phyloP scores from a whole-genome alignment of 2,329 filamentous ascomycete genomes.

The Monosporascus sp. region DNA sequence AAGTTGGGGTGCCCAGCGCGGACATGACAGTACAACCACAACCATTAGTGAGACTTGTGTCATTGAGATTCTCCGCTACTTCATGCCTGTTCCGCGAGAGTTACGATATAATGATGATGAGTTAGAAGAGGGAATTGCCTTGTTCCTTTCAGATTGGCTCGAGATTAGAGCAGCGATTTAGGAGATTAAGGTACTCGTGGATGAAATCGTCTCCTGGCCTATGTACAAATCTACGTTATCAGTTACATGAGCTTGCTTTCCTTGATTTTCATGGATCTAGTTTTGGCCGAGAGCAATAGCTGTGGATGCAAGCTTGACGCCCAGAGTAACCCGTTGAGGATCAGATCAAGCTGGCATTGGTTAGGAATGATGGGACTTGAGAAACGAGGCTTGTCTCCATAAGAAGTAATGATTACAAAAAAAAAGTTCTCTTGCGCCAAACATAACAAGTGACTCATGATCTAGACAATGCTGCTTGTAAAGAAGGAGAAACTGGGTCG shows the following conservation, averaged over 20 bases:
- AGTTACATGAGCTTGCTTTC: neutral
- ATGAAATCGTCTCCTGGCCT: neutral
- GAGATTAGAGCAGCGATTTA: neutral
- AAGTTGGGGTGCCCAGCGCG: neutral
- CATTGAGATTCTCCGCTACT: neutral
- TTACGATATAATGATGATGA: slow-evolving; percentile 26
- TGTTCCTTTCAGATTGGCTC: neutral
- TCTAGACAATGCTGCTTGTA: too few relatives aligned
- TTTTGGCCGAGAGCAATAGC: neutral
- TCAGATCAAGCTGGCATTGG: too few relatives aligned
- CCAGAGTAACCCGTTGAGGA: neutral
- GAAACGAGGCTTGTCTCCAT: neutral
- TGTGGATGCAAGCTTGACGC: neutral
- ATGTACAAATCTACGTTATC: neutral
- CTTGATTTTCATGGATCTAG: neutral
- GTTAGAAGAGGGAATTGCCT: slow-evolving; percentile 3
- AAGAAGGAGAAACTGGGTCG: too few relatives aligned
- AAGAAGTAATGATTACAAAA: neutral
- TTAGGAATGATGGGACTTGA: neutral
- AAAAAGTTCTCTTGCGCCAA: too few relatives aligned
- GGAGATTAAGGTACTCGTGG: neutral
- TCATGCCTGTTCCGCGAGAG: neutral
- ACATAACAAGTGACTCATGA: too few relatives aligned
- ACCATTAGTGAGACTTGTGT: neutral
- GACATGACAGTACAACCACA: too few relatives aligned